phyloP scores from a whole-genome alignment of 345 rosid genomes.

The Corymbia maculata region DNA sequence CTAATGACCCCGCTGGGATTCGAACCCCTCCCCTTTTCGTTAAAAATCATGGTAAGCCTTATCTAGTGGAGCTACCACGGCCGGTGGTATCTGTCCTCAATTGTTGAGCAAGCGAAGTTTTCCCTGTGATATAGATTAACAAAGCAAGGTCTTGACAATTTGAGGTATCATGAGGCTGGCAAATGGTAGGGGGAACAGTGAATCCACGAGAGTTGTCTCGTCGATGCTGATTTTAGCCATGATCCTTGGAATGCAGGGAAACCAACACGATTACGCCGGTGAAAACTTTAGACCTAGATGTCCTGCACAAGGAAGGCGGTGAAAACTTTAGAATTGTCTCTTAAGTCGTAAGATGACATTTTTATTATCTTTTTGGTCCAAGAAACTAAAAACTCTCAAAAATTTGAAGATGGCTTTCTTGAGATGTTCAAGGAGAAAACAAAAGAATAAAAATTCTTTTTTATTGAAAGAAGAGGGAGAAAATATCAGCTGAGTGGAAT shows the following conservation, averaged over 20 bases:
- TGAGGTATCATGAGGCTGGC: neutral
- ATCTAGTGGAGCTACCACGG: too few relatives aligned
- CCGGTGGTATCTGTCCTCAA: neutral
- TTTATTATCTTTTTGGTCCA: neutral
- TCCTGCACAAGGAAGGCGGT: neutral
- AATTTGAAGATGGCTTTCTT: neutral
- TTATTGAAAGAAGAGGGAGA: neutral
- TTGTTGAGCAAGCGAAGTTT: neutral
- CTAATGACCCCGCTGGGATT: too few relatives aligned
- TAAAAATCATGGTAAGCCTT: too few relatives aligned
- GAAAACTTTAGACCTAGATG: neutral
- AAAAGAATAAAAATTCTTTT: neutral
- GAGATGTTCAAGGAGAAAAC: neutral
- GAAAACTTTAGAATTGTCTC: neutral
- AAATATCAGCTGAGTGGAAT: too few relatives aligned
- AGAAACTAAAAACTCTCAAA: neutral
- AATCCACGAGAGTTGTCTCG: neutral
- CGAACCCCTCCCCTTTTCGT: too few relatives aligned
- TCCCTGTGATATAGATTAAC: neutral
- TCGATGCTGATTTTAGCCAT: neutral
- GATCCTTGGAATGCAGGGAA: neutral
- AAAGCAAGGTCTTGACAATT: neutral
- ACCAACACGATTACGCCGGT: neutral
- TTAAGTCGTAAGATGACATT: neutral
- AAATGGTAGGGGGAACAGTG: neutral